Conservation (phyloP, 1,139 yeast species). For the Hansenula sp. region DNA sequence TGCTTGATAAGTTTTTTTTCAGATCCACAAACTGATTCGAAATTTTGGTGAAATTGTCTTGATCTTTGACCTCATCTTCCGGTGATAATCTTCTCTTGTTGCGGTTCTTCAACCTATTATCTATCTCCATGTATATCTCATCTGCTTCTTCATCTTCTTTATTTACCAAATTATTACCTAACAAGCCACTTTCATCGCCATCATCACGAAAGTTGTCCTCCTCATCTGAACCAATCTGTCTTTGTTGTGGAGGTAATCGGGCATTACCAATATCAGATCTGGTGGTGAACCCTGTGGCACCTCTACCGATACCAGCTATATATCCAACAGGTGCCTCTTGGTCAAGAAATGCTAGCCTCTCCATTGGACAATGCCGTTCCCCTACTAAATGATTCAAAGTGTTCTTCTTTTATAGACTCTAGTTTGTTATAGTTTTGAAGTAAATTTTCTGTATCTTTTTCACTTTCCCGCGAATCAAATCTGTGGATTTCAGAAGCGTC, state of each 20-base stretch:
- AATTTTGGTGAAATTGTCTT: conserved; percentile 27
- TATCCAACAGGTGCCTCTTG: conserved; percentile 90
- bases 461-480: background rate
- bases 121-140: conserved; percentile 60
- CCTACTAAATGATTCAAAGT: no score
- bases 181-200: conserved; percentile 35
- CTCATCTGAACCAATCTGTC: conserved; percentile 13
- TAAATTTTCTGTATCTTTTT: no score
- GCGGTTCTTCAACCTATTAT: conserved; percentile 44
- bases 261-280: conserved; percentile 55
- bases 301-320: conserved; percentile 90
- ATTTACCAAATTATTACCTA: conserved; percentile 28
- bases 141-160: conserved; percentile 81
- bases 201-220: conserved; percentile 25
- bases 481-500: no score
- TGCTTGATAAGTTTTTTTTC: conserved; percentile 55
- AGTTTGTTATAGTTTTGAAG: background rate
- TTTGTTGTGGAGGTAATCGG: conserved; percentile 13
- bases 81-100: conserved; percentile 31
- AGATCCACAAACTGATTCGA: conserved; percentile 50
- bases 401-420: background rate
- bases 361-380: conserved; percentile 37
- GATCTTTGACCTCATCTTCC: conserved; percentile 21
- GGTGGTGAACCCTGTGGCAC: conserved; percentile 91
- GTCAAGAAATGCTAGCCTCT: conserved; percentile 63